phyloP scores from a whole-genome alignment of 2,329 filamentous ascomycete genomes.

The Cercospora brassicicola region DNA sequence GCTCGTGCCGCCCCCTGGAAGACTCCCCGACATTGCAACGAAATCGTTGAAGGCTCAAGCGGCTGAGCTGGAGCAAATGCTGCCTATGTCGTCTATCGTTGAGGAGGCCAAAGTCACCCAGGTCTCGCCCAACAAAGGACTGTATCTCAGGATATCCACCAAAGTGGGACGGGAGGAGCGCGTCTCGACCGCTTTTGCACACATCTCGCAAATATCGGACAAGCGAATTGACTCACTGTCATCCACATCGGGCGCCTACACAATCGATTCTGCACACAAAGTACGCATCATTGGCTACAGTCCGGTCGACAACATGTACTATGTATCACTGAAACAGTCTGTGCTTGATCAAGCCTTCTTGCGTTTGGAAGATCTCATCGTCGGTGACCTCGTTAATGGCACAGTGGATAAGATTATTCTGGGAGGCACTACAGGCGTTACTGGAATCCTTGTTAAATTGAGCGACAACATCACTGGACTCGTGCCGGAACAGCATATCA shows the following conservation, averaged over 20 bases:
- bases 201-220: slow-evolving; percentile 90
- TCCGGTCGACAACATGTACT: slow-evolving; percentile 78
- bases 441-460: slow-evolving; percentile 77
- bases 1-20: slow-evolving; percentile 51
- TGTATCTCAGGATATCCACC: slow-evolving; percentile 72
- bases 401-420: slow-evolving; percentile 82
- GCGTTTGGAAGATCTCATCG: slow-evolving; percentile 81
- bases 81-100: slow-evolving; percentile 73
- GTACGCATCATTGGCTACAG: slow-evolving; percentile 86
- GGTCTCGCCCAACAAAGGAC: slow-evolving; percentile 75
- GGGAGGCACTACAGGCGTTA: slow-evolving; percentile 73
- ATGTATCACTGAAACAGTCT: slow-evolving; percentile 78
- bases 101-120: slow-evolving; percentile 76
- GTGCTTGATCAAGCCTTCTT: slow-evolving; percentile 86
- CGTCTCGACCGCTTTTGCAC: slow-evolving; percentile 66
- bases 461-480: slow-evolving; percentile 86
- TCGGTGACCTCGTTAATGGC: slow-evolving; percentile 78
- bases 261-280: slow-evolving; percentile 73
- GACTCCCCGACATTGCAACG: slow-evolving; percentile 40
- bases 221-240: slow-evolving; percentile 83
- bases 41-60: slow-evolving; percentile 32
- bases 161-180: slow-evolving; percentile 15
- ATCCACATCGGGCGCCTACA: slow-evolving; percentile 73
- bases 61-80: slow-evolving; percentile 45
- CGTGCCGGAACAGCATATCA: slow-evolving; percentile 82